A percentile compares a stretch with the other conserved stretches of the same genome.
Conservation (phyloP, 2,329 filamentous ascomycete species). For the Curvularia eragrostidis region DNA sequence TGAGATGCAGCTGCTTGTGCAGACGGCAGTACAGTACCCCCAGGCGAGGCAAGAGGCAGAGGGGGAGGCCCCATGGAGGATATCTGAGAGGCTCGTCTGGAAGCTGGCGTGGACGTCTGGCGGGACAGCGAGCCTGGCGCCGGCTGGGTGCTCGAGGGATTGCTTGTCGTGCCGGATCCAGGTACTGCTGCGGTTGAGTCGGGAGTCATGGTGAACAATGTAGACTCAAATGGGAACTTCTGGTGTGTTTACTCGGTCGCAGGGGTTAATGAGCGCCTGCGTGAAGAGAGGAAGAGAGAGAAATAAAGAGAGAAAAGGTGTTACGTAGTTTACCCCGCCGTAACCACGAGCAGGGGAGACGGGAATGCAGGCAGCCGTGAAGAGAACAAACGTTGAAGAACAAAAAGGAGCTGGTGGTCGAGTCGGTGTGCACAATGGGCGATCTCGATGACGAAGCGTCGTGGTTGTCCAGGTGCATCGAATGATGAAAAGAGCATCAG, state of each 20-base stretch:
- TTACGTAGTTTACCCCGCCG: conserved; percentile 15
- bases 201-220: conserved; percentile 53
- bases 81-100: conserved; percentile 50
- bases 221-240: conserved; percentile 13
- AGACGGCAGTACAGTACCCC: conserved; percentile 35
- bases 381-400: neutral
- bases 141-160: conserved; percentile 25
- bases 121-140: conserved; percentile 39
- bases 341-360: conserved; percentile 2
- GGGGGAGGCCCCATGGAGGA: conserved; percentile 57
- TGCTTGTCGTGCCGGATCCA: conserved; percentile 43
- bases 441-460: conserved; percentile 10
- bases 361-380: conserved; percentile 3
- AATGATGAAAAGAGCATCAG: conserved; percentile 15
- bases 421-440: conserved; percentile 16
- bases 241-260: conserved; percentile 11
- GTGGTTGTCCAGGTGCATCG: conserved; percentile 12
- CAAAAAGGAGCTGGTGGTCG: neutral
- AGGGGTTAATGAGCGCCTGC: neutral
- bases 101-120: conserved; percentile 33
- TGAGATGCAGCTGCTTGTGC: conserved; percentile 31
- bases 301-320: neutral
- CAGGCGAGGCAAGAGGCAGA: conserved; percentile 50
- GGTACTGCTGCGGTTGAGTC: conserved; percentile 57
- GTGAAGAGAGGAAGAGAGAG: neutral